These are phyloP conservation scores for Alternaria brassicicola DNA, from an alignment of 2,329 filamentous ascomycete genomes.

Conservation along the genomic window DNA sequence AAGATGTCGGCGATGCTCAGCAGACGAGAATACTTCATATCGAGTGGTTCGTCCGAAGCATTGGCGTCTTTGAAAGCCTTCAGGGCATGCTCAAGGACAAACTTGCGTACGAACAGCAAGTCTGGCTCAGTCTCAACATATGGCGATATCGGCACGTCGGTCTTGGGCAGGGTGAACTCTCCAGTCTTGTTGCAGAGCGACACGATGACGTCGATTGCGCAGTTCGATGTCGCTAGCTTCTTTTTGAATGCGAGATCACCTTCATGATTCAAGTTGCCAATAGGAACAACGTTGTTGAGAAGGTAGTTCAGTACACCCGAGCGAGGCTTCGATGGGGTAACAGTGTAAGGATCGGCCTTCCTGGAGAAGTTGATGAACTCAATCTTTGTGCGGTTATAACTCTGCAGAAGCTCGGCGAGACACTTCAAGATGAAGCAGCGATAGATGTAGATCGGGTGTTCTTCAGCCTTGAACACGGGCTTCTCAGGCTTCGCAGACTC, in stretches of 20 bases:
- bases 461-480: slow-evolving; percentile 82
- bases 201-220: slow-evolving; percentile 85
- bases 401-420: slow-evolving; percentile 85
- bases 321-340: slow-evolving; percentile 91
- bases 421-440: slow-evolving; percentile 94
- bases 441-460: slow-evolving; percentile 96
- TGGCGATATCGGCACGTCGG: slow-evolving; percentile 33
- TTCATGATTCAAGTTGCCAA: slow-evolving; percentile 69
- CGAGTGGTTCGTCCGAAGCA: slow-evolving; percentile 76
- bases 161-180: slow-evolving; percentile 69
- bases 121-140: slow-evolving; percentile 77
- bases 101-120: slow-evolving; percentile 89
- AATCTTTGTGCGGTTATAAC: slow-evolving; percentile 93
- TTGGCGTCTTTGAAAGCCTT: slow-evolving; percentile 91
- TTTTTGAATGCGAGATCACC: slow-evolving; percentile 83
- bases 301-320: slow-evolving; percentile 94
- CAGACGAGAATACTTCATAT: slow-evolving; percentile 85
- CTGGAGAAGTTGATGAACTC: slow-evolving; percentile 99
- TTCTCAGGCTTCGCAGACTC: slow-evolving; percentile 62
- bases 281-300: slow-evolving; percentile 75
- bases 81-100: slow-evolving; percentile 90
- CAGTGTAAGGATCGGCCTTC: slow-evolving; percentile 80
- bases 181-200: slow-evolving; percentile 86
- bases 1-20: slow-evolving; percentile 89
- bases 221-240: slow-evolving; percentile 79